Conservation (phyloP, 2,329 filamentous ascomycete species). For the Lasiodiplodia sp. region DNA sequence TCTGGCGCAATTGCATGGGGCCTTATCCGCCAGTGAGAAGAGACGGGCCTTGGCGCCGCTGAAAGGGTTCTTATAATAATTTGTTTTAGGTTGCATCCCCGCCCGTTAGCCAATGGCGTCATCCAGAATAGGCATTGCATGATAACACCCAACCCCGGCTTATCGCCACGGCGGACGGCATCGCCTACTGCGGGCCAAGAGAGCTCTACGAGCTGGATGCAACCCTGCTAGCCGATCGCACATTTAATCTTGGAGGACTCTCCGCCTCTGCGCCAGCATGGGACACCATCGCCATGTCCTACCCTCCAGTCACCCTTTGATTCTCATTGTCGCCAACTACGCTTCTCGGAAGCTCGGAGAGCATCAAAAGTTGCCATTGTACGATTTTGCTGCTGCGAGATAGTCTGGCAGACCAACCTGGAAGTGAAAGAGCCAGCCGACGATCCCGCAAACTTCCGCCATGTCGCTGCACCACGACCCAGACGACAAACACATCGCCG, state of each 20-base stretch:
- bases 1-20: slow-evolving; percentile 14
- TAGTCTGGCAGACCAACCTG: not conserved
- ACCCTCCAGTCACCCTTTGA: not conserved
- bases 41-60: not conserved
- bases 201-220: not conserved
- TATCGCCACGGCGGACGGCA: slow-evolving; percentile 5
- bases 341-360: not conserved
- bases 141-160: slow-evolving; percentile 7
- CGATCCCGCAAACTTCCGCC: not conserved
- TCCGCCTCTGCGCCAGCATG: not conserved
- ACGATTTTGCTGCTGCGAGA: not conserved
- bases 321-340: not conserved
- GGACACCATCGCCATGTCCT: slow-evolving; percentile 1
- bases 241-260: slow-evolving; percentile 12
- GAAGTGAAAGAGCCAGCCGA: not conserved
- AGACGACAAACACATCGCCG: slow-evolving; percentile 13
- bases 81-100: slow-evolving; percentile 10
- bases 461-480: not conserved
- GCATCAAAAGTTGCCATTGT: not conserved
- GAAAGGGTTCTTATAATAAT: not conserved
- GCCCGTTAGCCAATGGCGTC: slow-evolving; percentile 29
- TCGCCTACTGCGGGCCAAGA: not conserved
- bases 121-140: slow-evolving; percentile 28
- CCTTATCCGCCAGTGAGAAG: not conserved
- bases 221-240: slow-evolving; percentile 9